Evolutionary conservation across 1,139 yeast species (phyloP).

Genomic region (Pichia sp.): DNA sequence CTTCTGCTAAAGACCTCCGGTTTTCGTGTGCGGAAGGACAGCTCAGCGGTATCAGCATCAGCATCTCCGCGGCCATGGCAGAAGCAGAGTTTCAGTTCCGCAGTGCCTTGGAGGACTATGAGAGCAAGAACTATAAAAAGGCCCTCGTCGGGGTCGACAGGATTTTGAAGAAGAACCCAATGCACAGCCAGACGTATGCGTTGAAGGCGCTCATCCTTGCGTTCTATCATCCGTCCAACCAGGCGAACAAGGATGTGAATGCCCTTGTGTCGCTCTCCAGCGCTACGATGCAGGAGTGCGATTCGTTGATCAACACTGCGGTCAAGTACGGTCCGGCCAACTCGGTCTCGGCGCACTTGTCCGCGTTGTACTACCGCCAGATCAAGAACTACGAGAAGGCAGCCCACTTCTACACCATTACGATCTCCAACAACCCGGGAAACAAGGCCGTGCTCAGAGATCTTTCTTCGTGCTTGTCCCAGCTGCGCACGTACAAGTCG

Average conservation of each 20-base stretch:
- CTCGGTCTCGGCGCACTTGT: slow-evolving; percentile 77
- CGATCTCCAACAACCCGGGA: slow-evolving; percentile 72
- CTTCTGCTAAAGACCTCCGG: no score
- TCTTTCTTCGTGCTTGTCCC: slow-evolving; percentile 73
- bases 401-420: slow-evolving; percentile 72
- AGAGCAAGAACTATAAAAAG: slow-evolving; percentile 81
- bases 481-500: slow-evolving; percentile 66
- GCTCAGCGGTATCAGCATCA: not conserved
- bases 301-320: slow-evolving; percentile 57
- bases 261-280: slow-evolving; percentile 39
- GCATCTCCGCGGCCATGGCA: slow-evolving; percentile 1
- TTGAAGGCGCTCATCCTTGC: slow-evolving; percentile 65
- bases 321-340: slow-evolving; percentile 49
- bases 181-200: slow-evolving; percentile 78
- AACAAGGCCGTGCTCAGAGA: slow-evolving; percentile 82
- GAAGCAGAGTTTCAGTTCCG: slow-evolving; percentile 41
- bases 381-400: slow-evolving; percentile 72
- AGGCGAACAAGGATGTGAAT: slow-evolving; percentile 15
- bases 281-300: slow-evolving; percentile 55
- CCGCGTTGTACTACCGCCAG: slow-evolving; percentile 78
- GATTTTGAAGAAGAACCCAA: slow-evolving; percentile 69
- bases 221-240: slow-evolving; percentile 16
- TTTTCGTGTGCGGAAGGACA: no score
- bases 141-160: slow-evolving; percentile 73
- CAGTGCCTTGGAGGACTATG: slow-evolving; percentile 80